Base-by-base conservation (phyloP, 441 rosid genomes). In the Biscutella laevigata region DNA sequence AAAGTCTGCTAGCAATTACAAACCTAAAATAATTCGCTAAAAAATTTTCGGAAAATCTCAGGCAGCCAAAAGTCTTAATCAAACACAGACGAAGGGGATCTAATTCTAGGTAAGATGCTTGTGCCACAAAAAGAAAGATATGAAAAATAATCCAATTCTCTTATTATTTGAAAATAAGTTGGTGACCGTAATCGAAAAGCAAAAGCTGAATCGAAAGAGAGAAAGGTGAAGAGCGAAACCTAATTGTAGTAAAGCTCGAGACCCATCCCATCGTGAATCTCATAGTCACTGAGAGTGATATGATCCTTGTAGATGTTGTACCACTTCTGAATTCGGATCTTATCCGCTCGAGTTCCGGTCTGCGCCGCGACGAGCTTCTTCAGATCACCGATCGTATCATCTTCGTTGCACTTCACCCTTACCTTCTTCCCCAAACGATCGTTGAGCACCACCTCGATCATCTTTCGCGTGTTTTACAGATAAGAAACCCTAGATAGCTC, bases 311-410 rank as follows among this genome's bases (percentile, higher is more conserved):
- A 81, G 67, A 81, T 73, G 39, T 59, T 74, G 66, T 85, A 88
- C 95, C 95, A 88, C 62, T 85, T 88, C 74, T 83, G 95, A 25
- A 88, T 88, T 33, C 92, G 47, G 19, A 88, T 85, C 79, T 88
- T 85, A 27, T 83, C 86, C 0, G 84, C 50, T 6, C 88, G 46
- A 20, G 88, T 88, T 0, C 95, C 95, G 1, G 86, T 88, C 62
- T 83, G 88, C 0, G 96, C 95, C 0, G 89, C 96, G 4, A 83
- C 89, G 11, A 83, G 84, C 72, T 81, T 88, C 82, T 85, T 85
- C 28, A 88, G 77, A 74, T 88, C 92, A n/a, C 96, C 88, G 59
- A 85, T 85, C 11, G 88, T 81, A 61, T 88, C 92, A 35, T 83
- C 95, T 0, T 83, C 95, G 76, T 85, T 85, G 67, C 95, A 85